Conservation (phyloP, 75 land plant species). For the Cupressus sempervirens region DNA sequence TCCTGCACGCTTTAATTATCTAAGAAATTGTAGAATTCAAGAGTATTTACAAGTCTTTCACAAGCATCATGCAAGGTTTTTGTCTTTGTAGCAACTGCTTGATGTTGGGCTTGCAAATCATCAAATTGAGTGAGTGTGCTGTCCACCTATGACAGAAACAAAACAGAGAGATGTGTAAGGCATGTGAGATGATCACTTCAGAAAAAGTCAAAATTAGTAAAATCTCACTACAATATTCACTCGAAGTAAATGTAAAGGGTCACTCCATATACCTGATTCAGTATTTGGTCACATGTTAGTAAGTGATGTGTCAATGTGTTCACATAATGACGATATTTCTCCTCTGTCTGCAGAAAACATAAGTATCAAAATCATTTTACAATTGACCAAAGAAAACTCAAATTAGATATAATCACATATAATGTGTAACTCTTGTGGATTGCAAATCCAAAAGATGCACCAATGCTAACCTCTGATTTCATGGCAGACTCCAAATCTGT, state of each 20-base stretch:
- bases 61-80: constrained; percentile 99
- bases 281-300: constrained; percentile 77
- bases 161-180: background rate
- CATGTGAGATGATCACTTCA: background rate
- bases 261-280: constrained; percentile 43
- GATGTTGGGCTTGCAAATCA: constrained; percentile 94
- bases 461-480: constrained; percentile 76
- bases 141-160: constrained; percentile 60
- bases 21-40: background rate
- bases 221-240: background rate
- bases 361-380: background rate
- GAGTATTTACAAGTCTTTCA: constrained; percentile 68
- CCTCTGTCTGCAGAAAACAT: constrained; percentile 63
- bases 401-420: background rate
- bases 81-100: constrained; percentile 94
- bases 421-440: background rate
- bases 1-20: constrained; percentile 10
- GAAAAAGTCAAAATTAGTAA: background rate
- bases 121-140: constrained; percentile 72
- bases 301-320: constrained; percentile 73
- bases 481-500: constrained; percentile 92
- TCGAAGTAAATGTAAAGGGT: constrained; percentile 6
- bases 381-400: background rate
- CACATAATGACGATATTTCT: constrained; percentile 93
- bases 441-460: background rate